Evolutionary conservation across 2,329 filamentous ascomycete genomes (phyloP).

Genomic region (Bisporella sp.): DNA sequence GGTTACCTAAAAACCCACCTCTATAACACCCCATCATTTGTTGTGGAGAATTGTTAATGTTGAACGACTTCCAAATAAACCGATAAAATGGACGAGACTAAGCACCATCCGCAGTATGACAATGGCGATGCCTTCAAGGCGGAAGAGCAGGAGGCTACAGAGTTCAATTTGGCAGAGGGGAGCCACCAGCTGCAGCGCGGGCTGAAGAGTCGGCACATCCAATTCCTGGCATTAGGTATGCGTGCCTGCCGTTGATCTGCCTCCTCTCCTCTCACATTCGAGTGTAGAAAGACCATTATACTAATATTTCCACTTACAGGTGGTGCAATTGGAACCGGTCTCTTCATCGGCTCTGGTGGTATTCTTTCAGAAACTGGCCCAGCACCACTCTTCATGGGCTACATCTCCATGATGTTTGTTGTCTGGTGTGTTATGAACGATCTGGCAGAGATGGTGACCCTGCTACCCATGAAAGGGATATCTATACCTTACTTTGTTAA

Average conservation of each 20-base stretch:
- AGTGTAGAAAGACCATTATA: too few species aligned
- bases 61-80: too few species aligned
- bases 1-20: too few species aligned
- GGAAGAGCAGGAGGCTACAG: too few species aligned
- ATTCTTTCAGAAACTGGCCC: slow-evolving; percentile 37
- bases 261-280: too few species aligned
- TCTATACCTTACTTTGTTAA: slow-evolving; percentile 43
- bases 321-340: slow-evolving; percentile 15
- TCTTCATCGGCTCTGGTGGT: slow-evolving; percentile 37
- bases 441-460: slow-evolving; percentile 52
- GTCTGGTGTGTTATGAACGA: slow-evolving; percentile 41
- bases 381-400: slow-evolving; percentile 36
- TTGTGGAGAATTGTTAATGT: too few species aligned
- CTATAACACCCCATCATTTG: too few species aligned
- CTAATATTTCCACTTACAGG: neutral
- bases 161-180: neutral
- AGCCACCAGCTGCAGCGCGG: slow-evolving; percentile 12
- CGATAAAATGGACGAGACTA: too few species aligned
- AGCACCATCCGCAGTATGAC: too few species aligned
- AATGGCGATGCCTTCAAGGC: too few species aligned
- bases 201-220: slow-evolving; percentile 24
- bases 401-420: slow-evolving; percentile 36
- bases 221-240: slow-evolving; percentile 29
- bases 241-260: neutral
- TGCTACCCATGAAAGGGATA: slow-evolving; percentile 45